phyloP scores from a whole-genome alignment of 2,329 filamentous ascomycete genomes.

The Nothophaeocryptopus gaeumannii region DNA sequence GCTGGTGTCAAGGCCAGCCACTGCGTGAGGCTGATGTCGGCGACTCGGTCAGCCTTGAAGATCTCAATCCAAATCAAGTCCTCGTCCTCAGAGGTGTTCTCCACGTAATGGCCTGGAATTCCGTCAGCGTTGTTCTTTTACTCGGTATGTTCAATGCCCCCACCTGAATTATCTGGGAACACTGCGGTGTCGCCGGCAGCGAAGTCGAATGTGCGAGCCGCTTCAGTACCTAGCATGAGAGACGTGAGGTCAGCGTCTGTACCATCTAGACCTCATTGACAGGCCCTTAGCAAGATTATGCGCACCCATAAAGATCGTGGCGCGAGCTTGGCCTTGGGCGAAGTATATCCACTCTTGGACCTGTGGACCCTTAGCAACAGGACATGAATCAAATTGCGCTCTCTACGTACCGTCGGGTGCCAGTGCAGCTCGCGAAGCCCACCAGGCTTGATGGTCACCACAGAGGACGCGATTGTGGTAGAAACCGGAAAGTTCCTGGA shows the following conservation, averaged over 20 bases:
- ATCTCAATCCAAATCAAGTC: conserved; percentile 67
- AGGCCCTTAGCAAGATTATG: no score
- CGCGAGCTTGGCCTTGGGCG: conserved; percentile 58
- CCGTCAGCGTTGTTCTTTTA: no score
- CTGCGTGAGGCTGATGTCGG: conserved; percentile 64
- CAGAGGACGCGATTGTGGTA: conserved; percentile 63
- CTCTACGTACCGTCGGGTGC: conserved; percentile 51
- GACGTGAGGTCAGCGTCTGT: no score
- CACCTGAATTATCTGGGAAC: conserved; percentile 7
- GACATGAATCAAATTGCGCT: neutral
- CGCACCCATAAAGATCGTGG: conserved; percentile 65
- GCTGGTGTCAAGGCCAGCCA: conserved; percentile 67
- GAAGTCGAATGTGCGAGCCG: conserved; percentile 66
- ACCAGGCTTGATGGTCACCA: conserved; percentile 62
- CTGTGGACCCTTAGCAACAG: conserved; percentile 31
- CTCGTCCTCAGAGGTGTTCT: conserved; percentile 63
- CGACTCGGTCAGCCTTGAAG: conserved; percentile 65
- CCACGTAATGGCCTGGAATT: conserved; percentile 66
- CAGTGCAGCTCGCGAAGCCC: conserved; percentile 69
- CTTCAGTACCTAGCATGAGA: no score
- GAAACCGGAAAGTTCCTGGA: conserved; percentile 65
- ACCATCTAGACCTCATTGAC: no score
- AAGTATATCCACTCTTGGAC: conserved; percentile 74
- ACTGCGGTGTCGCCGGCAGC: conserved; percentile 53
- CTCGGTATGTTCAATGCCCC: neutral